A percentile compares a stretch with the other conserved stretches of the same genome.
These are phyloP conservation scores for Trichophyton mentagrophytes DNA, from an alignment of 2,329 filamentous ascomycete species.

Conservation along the genomic window DNA sequence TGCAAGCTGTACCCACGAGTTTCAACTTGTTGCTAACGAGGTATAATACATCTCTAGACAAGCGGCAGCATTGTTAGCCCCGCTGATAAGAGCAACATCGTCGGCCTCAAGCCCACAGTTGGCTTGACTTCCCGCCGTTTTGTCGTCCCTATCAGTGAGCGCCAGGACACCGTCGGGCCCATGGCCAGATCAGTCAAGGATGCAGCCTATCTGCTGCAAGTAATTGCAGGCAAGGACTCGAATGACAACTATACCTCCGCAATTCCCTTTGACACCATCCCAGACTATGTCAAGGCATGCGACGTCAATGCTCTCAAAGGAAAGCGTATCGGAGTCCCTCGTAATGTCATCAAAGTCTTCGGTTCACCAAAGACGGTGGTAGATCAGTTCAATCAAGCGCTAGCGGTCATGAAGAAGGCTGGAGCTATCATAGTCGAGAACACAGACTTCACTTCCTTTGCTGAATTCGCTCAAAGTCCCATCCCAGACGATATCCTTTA, in stretches of 20 bases:
- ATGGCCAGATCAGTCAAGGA: constrained; percentile 48
- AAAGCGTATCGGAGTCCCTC: constrained; percentile 51
- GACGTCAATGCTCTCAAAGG: constrained; percentile 41
- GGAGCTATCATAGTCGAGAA: constrained; percentile 50
- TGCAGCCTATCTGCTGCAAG: constrained; percentile 44
- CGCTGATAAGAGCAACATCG: constrained; percentile 43
- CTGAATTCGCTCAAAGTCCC: constrained; percentile 30
- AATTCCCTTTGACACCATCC: constrained; percentile 42
- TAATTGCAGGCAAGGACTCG: constrained; percentile 43
- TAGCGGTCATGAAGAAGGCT: constrained; percentile 40
- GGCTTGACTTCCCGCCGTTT: constrained; percentile 47
- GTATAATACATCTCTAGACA: constrained; percentile 27
- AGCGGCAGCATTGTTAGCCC: constrained; percentile 52
- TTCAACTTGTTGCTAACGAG: background rate
- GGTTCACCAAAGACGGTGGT: constrained; percentile 24
- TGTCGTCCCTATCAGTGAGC: constrained; percentile 52
- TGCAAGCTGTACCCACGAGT: background rate
- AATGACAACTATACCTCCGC: constrained; percentile 47
- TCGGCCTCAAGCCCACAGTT: constrained; percentile 56
- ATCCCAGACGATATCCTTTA: constrained; percentile 32
- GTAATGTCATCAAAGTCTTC: constrained; percentile 39
- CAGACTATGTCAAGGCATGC: constrained; percentile 50
- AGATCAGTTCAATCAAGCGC: constrained; percentile 43
- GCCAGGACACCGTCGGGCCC: constrained; percentile 43
- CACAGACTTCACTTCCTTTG: constrained; percentile 45